These are phyloP conservation scores for Triticum dicoccoides DNA, from an alignment of 176 grass and related monocot genomes.

Conservation along the genomic window DNA sequence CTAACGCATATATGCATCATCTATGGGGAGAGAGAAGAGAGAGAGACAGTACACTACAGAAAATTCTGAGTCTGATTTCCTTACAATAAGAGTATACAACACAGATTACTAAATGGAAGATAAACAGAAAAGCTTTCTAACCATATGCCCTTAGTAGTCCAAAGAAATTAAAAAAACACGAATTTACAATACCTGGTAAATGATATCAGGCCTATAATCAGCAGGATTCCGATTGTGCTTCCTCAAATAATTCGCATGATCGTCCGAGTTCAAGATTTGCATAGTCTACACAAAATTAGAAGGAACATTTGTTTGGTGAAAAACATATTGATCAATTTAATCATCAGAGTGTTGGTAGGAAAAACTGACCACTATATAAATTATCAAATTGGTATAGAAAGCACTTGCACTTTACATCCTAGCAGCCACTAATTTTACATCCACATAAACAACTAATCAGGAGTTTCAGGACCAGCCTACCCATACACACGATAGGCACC, in stretches of 20 bases:
- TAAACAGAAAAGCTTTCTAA: neutral
- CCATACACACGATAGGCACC: neutral
- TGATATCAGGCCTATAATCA: constrained; percentile 96
- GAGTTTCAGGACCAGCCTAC: neutral
- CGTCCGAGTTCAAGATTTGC: constrained; percentile 93
- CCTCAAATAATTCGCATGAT: constrained; percentile 89
- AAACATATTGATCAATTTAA: neutral
- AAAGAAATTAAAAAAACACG: neutral
- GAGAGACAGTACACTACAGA: neutral
- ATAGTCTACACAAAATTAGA: constrained; percentile 47
- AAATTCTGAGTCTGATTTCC: neutral
- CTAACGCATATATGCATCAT: neutral
- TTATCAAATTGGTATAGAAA: neutral
- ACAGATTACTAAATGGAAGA: neutral
- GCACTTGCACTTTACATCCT: neutral
- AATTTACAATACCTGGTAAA: constrained; percentile 73
- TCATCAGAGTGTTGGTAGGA: neutral
- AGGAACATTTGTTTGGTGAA: neutral
- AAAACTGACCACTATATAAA: neutral
- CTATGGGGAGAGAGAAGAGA: neutral
- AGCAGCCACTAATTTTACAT: neutral
- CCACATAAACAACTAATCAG: neutral
- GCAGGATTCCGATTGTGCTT: constrained; percentile 84
- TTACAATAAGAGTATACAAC: neutral
- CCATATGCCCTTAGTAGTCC: neutral